Evolutionary conservation across 257 asterid genomes (phyloP).

Genomic region (Thymus mandschuricus): DNA sequence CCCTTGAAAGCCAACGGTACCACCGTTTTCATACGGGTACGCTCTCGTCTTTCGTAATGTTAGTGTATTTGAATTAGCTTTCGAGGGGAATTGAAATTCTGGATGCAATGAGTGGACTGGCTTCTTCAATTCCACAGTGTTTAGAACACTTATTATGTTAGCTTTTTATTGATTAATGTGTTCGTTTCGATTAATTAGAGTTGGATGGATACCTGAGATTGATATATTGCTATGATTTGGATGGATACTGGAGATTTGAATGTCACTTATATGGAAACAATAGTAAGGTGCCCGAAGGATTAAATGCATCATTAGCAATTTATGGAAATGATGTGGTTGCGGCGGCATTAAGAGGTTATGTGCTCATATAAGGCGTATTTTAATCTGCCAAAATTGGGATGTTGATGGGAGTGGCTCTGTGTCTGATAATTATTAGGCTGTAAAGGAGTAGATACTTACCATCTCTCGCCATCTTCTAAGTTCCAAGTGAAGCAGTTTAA

Average conservation of each 20-base stretch:
- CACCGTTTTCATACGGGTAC: conserved; percentile 70
- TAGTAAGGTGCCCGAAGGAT: conserved; percentile 10
- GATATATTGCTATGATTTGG: conserved; percentile 1
- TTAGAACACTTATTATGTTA: neutral
- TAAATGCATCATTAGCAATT: neutral
- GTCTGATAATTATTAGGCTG: conserved; percentile 2
- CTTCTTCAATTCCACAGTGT: neutral
- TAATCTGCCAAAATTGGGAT: conserved; percentile 15
- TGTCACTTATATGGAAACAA: conserved; percentile 23
- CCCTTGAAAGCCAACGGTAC: conserved; percentile 60
- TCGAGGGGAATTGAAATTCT: conserved; percentile 7
- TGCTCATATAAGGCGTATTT: neutral
- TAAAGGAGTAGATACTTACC: neutral
- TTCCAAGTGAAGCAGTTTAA: conserved; percentile 11
- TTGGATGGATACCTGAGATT: conserved; percentile 22
- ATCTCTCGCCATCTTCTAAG: conserved; percentile 6
- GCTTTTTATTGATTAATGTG: neutral
- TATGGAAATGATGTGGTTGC: neutral
- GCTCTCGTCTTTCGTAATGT: conserved; percentile 20
- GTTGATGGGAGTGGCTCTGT: conserved; percentile 10
- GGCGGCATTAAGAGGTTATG: conserved; percentile 13
- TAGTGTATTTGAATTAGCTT: conserved; percentile 27
- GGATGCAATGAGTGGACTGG: conserved; percentile 10
- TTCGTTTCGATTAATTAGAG: neutral
- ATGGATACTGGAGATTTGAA: conserved; percentile 14